These are phyloP conservation scores for Chlorella sp. DNA, from an alignment of 139 green algal species.

Conservation along the genomic window DNA sequence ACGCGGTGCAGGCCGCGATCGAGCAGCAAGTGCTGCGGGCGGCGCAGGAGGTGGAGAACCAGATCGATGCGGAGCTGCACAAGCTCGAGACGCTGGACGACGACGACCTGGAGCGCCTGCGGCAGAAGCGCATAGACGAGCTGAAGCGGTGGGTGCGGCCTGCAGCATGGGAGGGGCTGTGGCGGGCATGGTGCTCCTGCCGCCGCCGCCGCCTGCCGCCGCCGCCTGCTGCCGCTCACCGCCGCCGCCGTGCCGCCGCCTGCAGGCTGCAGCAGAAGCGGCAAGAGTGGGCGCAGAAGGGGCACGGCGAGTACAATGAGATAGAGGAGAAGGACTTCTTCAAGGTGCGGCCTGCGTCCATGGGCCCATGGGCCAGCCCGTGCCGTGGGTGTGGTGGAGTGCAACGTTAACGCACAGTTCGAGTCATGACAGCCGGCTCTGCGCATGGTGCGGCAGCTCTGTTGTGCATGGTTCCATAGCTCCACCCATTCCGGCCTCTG, in stretches of 20 bases:
- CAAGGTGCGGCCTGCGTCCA: constrained; percentile 47
- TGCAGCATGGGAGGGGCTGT: not conserved
- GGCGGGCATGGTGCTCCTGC: too few relatives aligned
- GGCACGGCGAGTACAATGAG: constrained; percentile 92
- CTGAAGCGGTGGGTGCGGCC: constrained; percentile 55
- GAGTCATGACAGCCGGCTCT: too few relatives aligned
- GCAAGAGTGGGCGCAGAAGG: constrained; percentile 85
- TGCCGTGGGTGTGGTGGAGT: too few relatives aligned
- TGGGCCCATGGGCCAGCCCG: too few relatives aligned
- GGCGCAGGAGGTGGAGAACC: constrained; percentile 82
- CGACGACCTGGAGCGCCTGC: constrained; percentile 87
- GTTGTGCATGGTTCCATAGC: too few relatives aligned
- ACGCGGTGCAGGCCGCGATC: constrained; percentile 10
- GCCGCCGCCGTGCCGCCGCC: not conserved
- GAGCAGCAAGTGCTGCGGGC: constrained; percentile 54
- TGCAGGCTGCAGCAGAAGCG: constrained; percentile 66
- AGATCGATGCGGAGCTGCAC: constrained; percentile 88
- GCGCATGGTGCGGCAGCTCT: too few relatives aligned
- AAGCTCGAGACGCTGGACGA: constrained; percentile 90
- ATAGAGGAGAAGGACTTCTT: constrained; percentile 95
- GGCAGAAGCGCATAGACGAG: constrained; percentile 62
- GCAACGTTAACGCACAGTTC: too few relatives aligned
- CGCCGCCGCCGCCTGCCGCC: not conserved
- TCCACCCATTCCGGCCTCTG: too few relatives aligned
- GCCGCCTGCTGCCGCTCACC: not conserved